Base-by-base conservation (phyloP, 2,329 filamentous ascomycete species). In the Ploettnerulaceae sp. region DNA sequence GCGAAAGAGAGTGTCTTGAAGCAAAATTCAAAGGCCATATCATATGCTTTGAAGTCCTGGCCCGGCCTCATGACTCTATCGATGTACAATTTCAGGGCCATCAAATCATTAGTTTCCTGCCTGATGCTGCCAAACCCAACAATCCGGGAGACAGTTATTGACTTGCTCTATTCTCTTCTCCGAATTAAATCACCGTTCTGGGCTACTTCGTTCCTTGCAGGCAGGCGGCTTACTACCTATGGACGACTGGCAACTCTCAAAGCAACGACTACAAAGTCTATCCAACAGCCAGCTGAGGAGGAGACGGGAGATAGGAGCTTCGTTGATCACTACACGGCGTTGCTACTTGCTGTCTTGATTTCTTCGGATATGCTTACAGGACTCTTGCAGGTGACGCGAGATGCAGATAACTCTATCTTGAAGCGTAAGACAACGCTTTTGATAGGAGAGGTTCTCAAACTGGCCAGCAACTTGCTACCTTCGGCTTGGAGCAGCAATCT, bases 131-230 rank as follows among this genome's bases (percentile, higher is more conserved):
- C 80, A 0, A 76, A 72, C 44, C 66, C 73, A 5, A 62, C 66
- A 0, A 74, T 82, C 37, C 71, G 77, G 38, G 89, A 95, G 61
- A 84, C 90, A 1, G 81, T 96, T 14, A 75, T 98, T 51, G 93
- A 98, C 64, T 71, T 98, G 9, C 68, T 98, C 14, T 96, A 94
- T 60, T 75, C 75, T 0, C 64, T 84, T 2, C 67, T 98, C 41
- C 82, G 91, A 26, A 96, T 98, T 62, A 97, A 97, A 58, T 84
- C 90, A 48, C 82, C 93, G 33, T 83, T 89, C 7, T 98, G 93
- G 93, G 94, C 93, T 6, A 90, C 89, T 0, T 94, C 91, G 0
- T 98, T 95, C 64, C 76, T 98, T 36, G 93, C 94, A 26, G 94
- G 93, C 6, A 80, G 93, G 55, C 77, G 94, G 49, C 72, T 98